Base-by-base conservation (phyloP, 495 filamentous ascomycete species). In the Aspergillus sparsus region DNA sequence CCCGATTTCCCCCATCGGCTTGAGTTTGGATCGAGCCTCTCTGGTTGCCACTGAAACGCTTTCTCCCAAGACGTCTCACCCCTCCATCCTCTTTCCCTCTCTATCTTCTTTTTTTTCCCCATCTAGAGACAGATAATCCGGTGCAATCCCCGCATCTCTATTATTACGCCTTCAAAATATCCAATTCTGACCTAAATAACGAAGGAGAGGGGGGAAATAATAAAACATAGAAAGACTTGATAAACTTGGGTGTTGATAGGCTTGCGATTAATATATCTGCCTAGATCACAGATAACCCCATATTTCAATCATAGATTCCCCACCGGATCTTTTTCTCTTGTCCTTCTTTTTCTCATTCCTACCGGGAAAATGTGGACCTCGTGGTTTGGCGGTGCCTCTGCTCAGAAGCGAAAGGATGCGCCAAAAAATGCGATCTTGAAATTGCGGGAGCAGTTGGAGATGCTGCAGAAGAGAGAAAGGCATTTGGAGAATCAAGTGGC, bases 371-470 rank as follows among this genome's bases (percentile, higher is more conserved):
- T 93, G 78, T 93, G 88, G 90, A 27, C 21, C 21, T 85, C 85
- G 71, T 93, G 89, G 91, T 91, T 94, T 69, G 89, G 90, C 71
- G 91, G 91, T 61, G 83, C 85, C 57, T 83, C 85, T 67, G 86
- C 85, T 57, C 85, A 89, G 77, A 92, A 89, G 83, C 86, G 87
- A 74, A 95, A 93, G 77, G 91, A 97, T 74, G 89, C 87, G 62
- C 90, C 94, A 44, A 99, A 99, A 84, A 92, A 97, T 80, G 94
- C 95, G 60, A 99, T 99, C 63, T 82, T 99, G 45, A 82, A 83
- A 62, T 80, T 99, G 65, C 88, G 94, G 58, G 80, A 86, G 66
- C 93, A 97, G 82, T 82, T 98, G 31, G 92, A 96, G 62, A 97
- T 97, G 93, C 83, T 99, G 63, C 91, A 95, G 76, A 99, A 99